These are phyloP conservation scores for Hygrophoropsis aurantiaca DNA, from an alignment of 768 basidiomycete species.

Conservation along the genomic window DNA sequence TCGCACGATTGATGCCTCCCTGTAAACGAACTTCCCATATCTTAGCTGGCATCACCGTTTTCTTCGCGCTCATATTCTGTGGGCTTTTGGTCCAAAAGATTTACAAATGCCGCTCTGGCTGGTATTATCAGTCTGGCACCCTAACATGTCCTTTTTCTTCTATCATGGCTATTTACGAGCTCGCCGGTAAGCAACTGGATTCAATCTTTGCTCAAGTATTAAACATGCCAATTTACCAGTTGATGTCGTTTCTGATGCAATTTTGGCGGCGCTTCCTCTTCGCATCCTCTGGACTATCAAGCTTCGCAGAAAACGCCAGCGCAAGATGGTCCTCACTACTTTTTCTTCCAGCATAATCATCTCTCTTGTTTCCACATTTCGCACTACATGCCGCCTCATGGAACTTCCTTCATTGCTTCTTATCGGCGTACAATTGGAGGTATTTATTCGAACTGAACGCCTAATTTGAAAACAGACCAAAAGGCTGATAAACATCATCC, in stretches of 20 bases:
- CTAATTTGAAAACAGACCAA: too few species aligned
- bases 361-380: conserved; percentile 13
- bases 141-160: neutral
- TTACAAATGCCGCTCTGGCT: neutral
- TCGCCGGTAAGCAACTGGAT: conserved; percentile 14
- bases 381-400: conserved; percentile 10
- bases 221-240: conserved; percentile 5
- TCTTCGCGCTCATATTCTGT: conserved; percentile 11
- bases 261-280: conserved; percentile 18
- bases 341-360: conserved; percentile 18
- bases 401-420: neutral
- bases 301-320: conserved; percentile 12
- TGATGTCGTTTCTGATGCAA: conserved; percentile 13
- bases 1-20: conserved; percentile 17
- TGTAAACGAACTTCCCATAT: conserved; percentile 5
- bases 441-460: too few species aligned
- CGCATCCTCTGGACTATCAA: conserved; percentile 20
- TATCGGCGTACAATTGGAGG: too few species aligned
- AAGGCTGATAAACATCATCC: too few species aligned
- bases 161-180: conserved; percentile 11
- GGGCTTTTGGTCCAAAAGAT: conserved; percentile 1
- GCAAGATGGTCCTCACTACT: conserved; percentile 20
- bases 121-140: conserved; percentile 9
- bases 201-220: neutral
- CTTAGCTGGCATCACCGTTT: conserved; percentile 9